Evolutionary conservation across 352 stramenopile species (phyloP).

Genomic region (Elongisporangium undulatum): DNA sequence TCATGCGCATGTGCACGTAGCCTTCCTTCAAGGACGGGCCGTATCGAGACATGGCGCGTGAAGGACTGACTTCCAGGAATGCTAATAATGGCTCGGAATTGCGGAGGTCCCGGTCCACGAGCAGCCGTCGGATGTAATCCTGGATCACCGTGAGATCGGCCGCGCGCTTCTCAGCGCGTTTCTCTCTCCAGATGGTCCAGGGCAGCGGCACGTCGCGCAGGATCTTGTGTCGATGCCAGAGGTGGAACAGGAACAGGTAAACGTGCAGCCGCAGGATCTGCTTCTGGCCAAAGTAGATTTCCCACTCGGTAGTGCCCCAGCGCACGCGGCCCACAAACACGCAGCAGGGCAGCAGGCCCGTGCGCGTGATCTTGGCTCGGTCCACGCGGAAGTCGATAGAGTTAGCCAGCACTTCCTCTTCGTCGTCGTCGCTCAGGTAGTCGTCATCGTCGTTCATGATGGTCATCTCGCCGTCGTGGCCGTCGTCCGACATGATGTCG

Average conservation of each 20-base stretch:
- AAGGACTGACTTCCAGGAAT: conserved; percentile 80
- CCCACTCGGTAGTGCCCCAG: conserved; percentile 75
- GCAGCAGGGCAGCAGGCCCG: conserved; percentile 73
- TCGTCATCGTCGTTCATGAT: conserved; percentile 66
- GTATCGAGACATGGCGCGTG: conserved; percentile 65
- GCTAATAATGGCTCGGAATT: conserved; percentile 76
- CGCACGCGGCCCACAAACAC: conserved; percentile 77
- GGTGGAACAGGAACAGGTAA: conserved; percentile 45
- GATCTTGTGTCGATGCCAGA: conserved; percentile 41
- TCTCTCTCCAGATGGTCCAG: conserved; percentile 81
- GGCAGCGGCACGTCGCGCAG: conserved; percentile 47
- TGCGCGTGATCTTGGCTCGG: conserved; percentile 59
- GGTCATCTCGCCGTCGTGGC: conserved; percentile 44
- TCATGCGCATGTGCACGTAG: conserved; percentile 89
- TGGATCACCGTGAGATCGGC: conserved; percentile 68
- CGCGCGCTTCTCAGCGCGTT: conserved; percentile 66
- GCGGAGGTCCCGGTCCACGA: conserved; percentile 56
- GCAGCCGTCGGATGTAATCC: conserved; percentile 61
- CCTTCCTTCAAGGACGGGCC: conserved; percentile 81
- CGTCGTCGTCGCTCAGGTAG: conserved; percentile 33
- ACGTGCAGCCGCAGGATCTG: conserved; percentile 73
- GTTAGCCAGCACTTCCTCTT: conserved; percentile 66
- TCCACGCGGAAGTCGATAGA: conserved; percentile 76
- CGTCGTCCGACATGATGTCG: conserved; percentile 42
- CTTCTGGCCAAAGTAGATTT: conserved; percentile 87